Base-by-base conservation (phyloP, 1,139 yeast genomes). In the Geotrichum phurueaensis region DNA sequence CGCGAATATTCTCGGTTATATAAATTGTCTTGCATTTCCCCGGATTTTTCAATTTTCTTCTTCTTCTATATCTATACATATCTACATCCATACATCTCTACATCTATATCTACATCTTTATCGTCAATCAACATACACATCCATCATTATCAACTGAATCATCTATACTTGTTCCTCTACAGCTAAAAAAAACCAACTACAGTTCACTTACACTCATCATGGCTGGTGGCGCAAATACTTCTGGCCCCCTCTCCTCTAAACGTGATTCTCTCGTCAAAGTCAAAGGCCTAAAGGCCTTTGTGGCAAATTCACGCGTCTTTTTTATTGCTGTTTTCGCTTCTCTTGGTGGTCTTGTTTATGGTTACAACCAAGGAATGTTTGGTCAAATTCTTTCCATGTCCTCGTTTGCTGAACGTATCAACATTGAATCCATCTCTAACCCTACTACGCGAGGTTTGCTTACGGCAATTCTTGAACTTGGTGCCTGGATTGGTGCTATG, bases 381-480 rank as follows among this genome's bases (percentile, higher is more conserved):
- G 77, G 82, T 49, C 84, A 84, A 73, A 78, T 83, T 63, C 69
- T 82, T 76, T 83, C 80, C 64, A 81, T 82, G 85, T 71, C 76
- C 18, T 79, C 78, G 63, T 82, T 81, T 62, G 73, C 77, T 59
- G 70, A 70, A 33, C 67, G 65, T 18, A 81, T 81, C 70, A 50
- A 68, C 69, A 80, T 81, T 63, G 82, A 81, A 43, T 80, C 84
- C 25, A 81, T 81, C 64, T 71, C 81, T 59, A 80, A 84, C 57
- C 81, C 79, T 18, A 58, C 58, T 56, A 64, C 58, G 12, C 60
- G 65, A 39, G 71, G 71, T 22, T 62, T 66, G 39, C 62, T 61
- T 56, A 69, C 65, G 58, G 69, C 68, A 49, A 65, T 56, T 63
- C 71, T 60, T 63, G 75, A 61, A 63, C 68, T 60, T 25, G 74